phyloP scores from a whole-genome alignment of 1,284 basidiomycete species.

The Puccinia novopanici region DNA sequence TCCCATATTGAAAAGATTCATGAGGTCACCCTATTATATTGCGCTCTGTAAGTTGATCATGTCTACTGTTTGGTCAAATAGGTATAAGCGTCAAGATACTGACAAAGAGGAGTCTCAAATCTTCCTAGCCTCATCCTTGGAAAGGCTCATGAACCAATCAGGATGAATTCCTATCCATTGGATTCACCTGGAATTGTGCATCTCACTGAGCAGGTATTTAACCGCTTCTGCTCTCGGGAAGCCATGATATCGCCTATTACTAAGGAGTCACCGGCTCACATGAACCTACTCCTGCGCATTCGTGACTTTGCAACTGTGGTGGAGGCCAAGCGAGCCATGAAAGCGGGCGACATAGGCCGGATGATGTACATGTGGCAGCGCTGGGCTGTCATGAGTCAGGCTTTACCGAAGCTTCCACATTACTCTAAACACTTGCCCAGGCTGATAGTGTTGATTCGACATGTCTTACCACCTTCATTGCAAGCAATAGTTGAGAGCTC shows the following conservation, averaged over 20 bases:
- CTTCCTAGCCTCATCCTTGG: background rate
- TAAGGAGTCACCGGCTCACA: background rate
- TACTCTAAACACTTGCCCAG: slow-evolving; percentile 23
- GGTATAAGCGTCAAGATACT: too few species aligned
- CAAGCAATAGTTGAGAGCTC: background rate
- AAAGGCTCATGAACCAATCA: background rate
- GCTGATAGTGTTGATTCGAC: background rate
- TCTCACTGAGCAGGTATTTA: too few species aligned
- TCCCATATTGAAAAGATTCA: background rate
- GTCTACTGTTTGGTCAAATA: too few species aligned
- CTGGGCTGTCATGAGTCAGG: slow-evolving; percentile 14
- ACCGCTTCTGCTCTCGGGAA: background rate
- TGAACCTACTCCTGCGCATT: background rate
- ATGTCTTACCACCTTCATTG: background rate
- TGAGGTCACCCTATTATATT: background rate
- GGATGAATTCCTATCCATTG: too few species aligned
- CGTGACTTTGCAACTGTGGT: slow-evolving; percentile 1
- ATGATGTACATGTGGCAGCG: slow-evolving; percentile 6
- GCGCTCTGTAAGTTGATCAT: background rate
- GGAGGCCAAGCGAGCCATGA: slow-evolving; percentile 7
- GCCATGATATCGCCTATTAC: background rate
- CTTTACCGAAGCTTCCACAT: background rate
- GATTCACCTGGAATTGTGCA: too few species aligned
- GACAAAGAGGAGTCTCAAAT: too few species aligned
- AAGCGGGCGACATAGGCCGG: too few species aligned